Conservation (phyloP, 495 filamentous ascomycete species). For the Aspergillus homomorphus region DNA sequence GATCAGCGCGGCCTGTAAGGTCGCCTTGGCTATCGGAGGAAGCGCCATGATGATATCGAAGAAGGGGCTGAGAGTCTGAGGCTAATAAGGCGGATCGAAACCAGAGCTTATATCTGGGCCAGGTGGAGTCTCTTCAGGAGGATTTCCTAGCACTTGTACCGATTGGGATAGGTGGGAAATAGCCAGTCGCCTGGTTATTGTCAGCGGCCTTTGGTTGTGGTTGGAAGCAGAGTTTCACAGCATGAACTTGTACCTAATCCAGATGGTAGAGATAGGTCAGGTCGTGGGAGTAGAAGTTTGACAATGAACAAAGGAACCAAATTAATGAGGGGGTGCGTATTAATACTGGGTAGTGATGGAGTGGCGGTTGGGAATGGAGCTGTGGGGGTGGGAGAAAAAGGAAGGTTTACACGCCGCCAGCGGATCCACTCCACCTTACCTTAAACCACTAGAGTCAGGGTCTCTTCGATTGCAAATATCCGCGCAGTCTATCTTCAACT, state of each 20-base stretch:
- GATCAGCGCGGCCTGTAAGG: constrained; percentile 64
- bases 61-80: neutral
- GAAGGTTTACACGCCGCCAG: constrained; percentile 11
- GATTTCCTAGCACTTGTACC: neutral
- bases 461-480: no score
- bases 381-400: constrained; percentile 11
- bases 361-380: neutral
- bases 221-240: no score
- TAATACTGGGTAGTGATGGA: neutral
- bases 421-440: neutral
- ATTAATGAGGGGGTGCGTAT: neutral
- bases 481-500: no score
- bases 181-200: no score
- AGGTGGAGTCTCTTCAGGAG: neutral
- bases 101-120: neutral
- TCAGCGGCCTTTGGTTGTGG: no score
- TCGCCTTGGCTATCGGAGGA: constrained; percentile 58
- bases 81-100: neutral
- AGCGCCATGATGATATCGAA: constrained; percentile 19
- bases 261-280: no score
- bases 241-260: no score
- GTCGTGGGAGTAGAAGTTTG: neutral
- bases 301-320: neutral
- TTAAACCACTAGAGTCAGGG: neutral
- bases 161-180: no score